Evolutionary conservation across 306 rosid species (phyloP), one percentile per base, ranked within the genome.

Genomic region (Prunus kanzakura): DNA sequence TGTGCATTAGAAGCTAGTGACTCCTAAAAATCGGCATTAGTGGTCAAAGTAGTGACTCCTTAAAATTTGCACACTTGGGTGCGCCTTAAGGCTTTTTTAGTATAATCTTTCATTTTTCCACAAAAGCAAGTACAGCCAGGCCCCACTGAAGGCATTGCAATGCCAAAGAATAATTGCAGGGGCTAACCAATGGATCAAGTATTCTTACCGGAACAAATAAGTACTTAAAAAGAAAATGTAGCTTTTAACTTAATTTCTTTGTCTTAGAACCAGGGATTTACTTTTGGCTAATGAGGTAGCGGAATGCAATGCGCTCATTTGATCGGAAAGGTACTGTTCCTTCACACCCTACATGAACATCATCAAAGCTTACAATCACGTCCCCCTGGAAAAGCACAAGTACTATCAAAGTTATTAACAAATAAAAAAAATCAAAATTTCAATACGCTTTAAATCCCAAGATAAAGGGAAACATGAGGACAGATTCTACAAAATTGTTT

Each of bases 201-300:
- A 47, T 45, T 27, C 10, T 30, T 72, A 46, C 64, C 2, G 22
- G 78, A 50, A 70, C 19, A 47, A 73, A 43, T 60, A 46, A 54
- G 62, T 52, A 70, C 45, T 45, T 51, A 52, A 16, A 47, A 65
- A 47, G 22, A 46, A 67, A 73, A 58, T 62, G 75, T 35, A 22
- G 54, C 19, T 12, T 71, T 64, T 41, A 62, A 64, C 22, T 60
- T 47, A 77, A 63, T 22, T 46, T 54, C 45, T 20, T 38, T 35
- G 27, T 61, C 55, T 14, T 67, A 61, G 81, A 83, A 82, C 55
- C 60, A 81, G 70, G 43, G 45, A 71, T 71, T 79, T 90, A 95
- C 99, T 95, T 95, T 88, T 95, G 97, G 80, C 99, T 92, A 69
- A 90, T 92, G 68, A 95, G 97, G 86, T 80, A 95, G 80, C 93